Percentiles rank a stretch among this genome's conserved stretches.
Evolutionary conservation across 305 asterid species (phyloP).

Genomic region (Petunia hybrid): DNA sequence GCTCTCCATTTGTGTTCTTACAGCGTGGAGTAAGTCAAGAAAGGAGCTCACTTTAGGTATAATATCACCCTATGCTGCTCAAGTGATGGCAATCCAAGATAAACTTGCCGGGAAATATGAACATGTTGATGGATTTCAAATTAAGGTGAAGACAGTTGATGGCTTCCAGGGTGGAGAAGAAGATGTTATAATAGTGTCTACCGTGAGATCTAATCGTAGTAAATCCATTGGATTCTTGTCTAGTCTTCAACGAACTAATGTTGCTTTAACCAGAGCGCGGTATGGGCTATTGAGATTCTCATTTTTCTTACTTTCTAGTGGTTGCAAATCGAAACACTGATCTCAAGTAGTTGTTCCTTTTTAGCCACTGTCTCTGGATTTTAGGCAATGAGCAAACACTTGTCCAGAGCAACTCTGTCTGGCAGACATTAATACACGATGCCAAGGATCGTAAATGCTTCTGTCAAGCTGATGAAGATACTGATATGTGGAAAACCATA

Average conservation of each 20-base stretch:
- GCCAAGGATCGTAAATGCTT: constrained; percentile 62
- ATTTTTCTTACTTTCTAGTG: too few relatives aligned
- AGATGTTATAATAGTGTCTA: constrained; percentile 67
- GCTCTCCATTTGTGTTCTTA: constrained; percentile 7
- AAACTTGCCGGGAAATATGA: constrained; percentile 42
- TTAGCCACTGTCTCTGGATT: constrained; percentile 72
- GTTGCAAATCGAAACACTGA: neutral
- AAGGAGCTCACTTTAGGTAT: constrained; percentile 62
- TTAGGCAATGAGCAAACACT: constrained; percentile 67
- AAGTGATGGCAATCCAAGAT: constrained; percentile 57
- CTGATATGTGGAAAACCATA: constrained; percentile 48
- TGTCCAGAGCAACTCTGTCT: constrained; percentile 48
- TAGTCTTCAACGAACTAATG: constrained; percentile 68
- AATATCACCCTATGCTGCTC: too few relatives aligned
- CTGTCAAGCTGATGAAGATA: constrained; percentile 59
- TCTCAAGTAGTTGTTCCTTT: constrained; percentile 27
- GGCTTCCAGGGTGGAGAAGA: constrained; percentile 83
- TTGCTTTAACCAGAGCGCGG: constrained; percentile 82
- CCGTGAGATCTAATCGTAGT: constrained; percentile 56
- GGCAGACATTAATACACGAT: constrained; percentile 57
- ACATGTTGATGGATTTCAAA: constrained; percentile 49
- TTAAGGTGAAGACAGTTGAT: too few relatives aligned
- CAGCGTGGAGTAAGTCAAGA: constrained; percentile 60
- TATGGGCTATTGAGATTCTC: constrained; percentile 32
- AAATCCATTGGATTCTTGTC: constrained; percentile 67